Base-by-base conservation (phyloP, 139 green algal genomes). In the Bryopsis sp. region DNA sequence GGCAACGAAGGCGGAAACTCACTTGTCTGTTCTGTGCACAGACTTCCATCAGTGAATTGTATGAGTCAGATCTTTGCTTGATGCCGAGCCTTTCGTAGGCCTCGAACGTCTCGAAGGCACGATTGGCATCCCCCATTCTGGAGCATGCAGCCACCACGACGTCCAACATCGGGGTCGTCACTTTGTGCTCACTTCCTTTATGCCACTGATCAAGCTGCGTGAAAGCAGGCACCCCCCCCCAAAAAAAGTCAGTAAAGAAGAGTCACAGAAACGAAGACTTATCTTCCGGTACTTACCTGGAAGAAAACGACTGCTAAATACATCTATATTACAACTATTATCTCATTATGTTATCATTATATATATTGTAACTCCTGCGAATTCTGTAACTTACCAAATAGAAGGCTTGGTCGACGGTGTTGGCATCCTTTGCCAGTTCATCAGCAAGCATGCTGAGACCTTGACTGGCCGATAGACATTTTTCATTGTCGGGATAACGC, bases 1-100 rank as follows among this genome's bases (percentile, higher is more conserved):
- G n/a, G n/a, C n/a, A n/a, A n/a, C n/a, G n/a, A n/a, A n/a, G n/a
- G n/a, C n/a, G n/a, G 15, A 50, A 50, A 26, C 15, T 50, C 48
- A 61, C 48, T 47, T 67, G 59, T 15, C 59, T 8, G 24, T 67
- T n/a, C 15, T 5, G 15, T 7, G 59, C 59, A 47, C 59, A 67
- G 59, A 67, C 59, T 24, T 67, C 59, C 59, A 67, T 67, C 31
- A 67, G 39, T 26, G 59, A 26, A 47, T 67, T 67, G 31, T 67
- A 67, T 6, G 59, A 67, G 5, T 67, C 59, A 8, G 59, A 47
- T 24, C 59, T 67, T 8, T 67, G 59, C 15, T 26, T 43, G 6
- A 67, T 8, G 19, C 59, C 59, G 19, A 67, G 59, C 7, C 7
- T 48, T 67, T 26, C 24, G 39, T 67, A 67, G 19, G 59, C 59